phyloP scores from a whole-genome alignment of 129 eudicot species.

The Gnaphalium uliginosum region DNA sequence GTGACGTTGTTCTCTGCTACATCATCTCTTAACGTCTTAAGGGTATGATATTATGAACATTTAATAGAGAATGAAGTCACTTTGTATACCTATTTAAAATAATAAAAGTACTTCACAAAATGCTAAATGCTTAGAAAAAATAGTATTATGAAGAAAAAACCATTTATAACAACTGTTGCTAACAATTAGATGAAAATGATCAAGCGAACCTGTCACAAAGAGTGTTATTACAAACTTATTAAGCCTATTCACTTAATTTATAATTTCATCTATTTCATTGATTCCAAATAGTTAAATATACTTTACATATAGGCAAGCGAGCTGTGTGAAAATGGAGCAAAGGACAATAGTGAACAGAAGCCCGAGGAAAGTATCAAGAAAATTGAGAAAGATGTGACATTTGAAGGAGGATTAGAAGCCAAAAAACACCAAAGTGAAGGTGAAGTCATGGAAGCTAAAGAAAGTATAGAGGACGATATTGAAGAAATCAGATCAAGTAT shows the following conservation, averaged over 20 bases:
- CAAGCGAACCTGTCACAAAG: constrained; percentile 13
- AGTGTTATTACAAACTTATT: constrained; percentile 8
- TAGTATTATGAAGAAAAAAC: background rate
- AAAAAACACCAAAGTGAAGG: background rate
- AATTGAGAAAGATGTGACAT: background rate
- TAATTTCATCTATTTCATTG: constrained; percentile 5
- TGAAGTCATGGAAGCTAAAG: constrained; percentile 16
- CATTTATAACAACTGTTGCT: constrained; percentile 5
- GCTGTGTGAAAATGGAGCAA: constrained; percentile 16
- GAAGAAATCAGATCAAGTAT: background rate
- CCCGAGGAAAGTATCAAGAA: constrained; percentile 20
- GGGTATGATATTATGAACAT: background rate
- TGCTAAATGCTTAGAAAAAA: background rate
- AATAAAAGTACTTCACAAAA: background rate
- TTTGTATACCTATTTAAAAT: constrained; percentile 7
- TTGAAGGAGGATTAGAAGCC: background rate
- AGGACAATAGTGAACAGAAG: constrained; percentile 23
- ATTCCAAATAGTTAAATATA: background rate
- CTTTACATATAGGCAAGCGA: constrained; percentile 23
- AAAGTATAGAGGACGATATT: constrained; percentile 16
- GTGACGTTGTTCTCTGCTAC: background rate
- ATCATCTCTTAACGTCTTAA: background rate
- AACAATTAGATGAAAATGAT: background rate
- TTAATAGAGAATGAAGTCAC: background rate
- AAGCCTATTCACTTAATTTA: constrained; percentile 1